Evolutionary conservation across 192 early-diverging fungal genomes (phyloP).

Genomic region (Phycomyces blakesleeanus): DNA sequence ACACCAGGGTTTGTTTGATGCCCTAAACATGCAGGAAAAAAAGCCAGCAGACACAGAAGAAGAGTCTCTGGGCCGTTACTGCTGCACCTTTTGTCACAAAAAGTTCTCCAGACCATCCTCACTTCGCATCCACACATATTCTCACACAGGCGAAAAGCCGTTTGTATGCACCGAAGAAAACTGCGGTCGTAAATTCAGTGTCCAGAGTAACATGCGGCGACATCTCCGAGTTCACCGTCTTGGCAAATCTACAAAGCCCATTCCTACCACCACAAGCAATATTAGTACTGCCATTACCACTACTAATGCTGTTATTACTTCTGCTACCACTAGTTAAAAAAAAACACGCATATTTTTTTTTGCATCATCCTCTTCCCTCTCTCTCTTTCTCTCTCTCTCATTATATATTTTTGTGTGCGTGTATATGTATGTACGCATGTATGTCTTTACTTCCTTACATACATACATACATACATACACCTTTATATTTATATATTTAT

Average conservation of each 20-base stretch:
- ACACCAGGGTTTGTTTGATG: constrained; percentile 5
- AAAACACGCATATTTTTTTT: too few species aligned
- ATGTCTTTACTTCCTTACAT: too few species aligned
- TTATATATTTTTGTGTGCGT: too few species aligned
- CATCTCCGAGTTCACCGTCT: constrained; percentile 54
- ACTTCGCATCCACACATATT: constrained; percentile 62
- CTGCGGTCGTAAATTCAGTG: constrained; percentile 67
- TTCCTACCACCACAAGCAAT: too few species aligned
- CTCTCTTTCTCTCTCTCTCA: too few species aligned
- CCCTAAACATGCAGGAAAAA: neutral
- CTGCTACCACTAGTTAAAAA: too few species aligned
- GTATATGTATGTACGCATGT: too few species aligned
- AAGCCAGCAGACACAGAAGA: neutral
- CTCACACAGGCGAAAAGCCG: constrained; percentile 77
- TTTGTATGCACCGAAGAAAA: constrained; percentile 58
- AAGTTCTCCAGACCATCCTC: constrained; percentile 68
- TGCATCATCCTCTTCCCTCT: too few species aligned
- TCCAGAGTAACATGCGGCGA: constrained; percentile 72
- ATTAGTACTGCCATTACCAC: too few species aligned
- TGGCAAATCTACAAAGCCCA: neutral
- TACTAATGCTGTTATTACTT: too few species aligned
- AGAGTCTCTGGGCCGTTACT: constrained; percentile 42
- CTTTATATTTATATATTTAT: neutral
- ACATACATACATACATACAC: too few species aligned
- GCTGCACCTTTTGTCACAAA: constrained; percentile 60